Evolutionary conservation across 129 eudicot species (phyloP), one percentile per base, ranked within the genome.

Genomic region (Ambrosia artemisiifolia): DNA sequence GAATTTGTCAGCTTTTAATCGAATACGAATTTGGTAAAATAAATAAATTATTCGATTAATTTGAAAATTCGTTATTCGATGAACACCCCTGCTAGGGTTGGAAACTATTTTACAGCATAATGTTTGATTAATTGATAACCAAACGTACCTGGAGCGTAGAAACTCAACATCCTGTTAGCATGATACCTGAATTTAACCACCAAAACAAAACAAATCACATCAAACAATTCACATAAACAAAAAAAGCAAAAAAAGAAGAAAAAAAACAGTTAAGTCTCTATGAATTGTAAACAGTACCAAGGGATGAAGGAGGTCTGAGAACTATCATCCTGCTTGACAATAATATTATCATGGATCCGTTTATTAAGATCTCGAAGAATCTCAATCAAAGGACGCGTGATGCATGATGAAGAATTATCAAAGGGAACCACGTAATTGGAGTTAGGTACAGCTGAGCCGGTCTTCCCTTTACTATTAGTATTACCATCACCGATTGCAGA

Each of bases 121-220:
- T 69, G 70, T 69, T 46, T 3, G 12, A 46, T 48, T 73, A 24
- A n/a, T 19, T 32, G 46, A 68, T 48, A 11, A 28, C 14, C 1
- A 12, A 63, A 59, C 46, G 57, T 44, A 93, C 98, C 98, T 73
- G 98, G 98, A 59, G 98, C 98, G 72, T 93, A 89, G 85, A 93
- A 93, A 78, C 98, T 93, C 59, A 93, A 75, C 98, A 93, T 93
- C 61, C 98, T 85, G 78, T 89, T 93, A 20, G 98, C 98, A 32
- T 93, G 98, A 84, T 87, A 93, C 98, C 98, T 93, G 71, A 3
- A 63, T 56, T 9, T 46, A 47, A 63, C 14, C 63, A 74, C 38
- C 38, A 13, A 42, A 50, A 30, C 38, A 13, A 42, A 50, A 30
- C 13, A 8, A 53, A 12, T 17, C 49, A 51, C 28, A 76, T 44